These are phyloP conservation scores for Mucor piriformis DNA, from an alignment of 371 early-diverging fungal genomes.

Conservation along the genomic window DNA sequence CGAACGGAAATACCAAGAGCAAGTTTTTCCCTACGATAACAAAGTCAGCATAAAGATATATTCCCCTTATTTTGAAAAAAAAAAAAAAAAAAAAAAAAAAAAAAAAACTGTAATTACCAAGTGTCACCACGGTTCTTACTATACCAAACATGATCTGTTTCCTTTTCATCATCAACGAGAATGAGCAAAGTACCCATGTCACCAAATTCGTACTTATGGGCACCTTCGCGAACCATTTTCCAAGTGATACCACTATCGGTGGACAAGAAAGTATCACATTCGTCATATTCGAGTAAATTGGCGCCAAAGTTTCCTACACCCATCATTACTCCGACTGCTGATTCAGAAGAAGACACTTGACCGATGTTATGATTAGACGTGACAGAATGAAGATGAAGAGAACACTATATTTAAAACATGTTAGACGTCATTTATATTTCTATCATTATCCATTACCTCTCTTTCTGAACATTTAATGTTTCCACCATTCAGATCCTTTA, in stretches of 20 bases:
- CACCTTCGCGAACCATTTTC: slow-evolving; percentile 75
- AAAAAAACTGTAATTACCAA: too few species aligned
- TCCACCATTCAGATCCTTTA: slow-evolving; percentile 39
- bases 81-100: too few species aligned
- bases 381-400: slow-evolving; percentile 88
- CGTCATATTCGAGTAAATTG: slow-evolving; percentile 65
- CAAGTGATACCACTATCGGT: slow-evolving; percentile 89
- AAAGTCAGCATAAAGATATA: slow-evolving; percentile 4
- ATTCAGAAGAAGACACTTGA: slow-evolving; percentile 69
- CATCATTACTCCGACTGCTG: slow-evolving; percentile 85
- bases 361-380: slow-evolving; percentile 69
- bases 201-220: slow-evolving; percentile 90
- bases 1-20: slow-evolving; percentile 55
- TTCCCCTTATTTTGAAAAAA: background rate
- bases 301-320: slow-evolving; percentile 91
- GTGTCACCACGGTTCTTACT: slow-evolving; percentile 79
- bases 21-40: slow-evolving; percentile 27
- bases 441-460: slow-evolving; percentile 12
- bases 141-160: slow-evolving; percentile 71
- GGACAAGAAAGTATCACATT: slow-evolving; percentile 83
- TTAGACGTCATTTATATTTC: slow-evolving; percentile 19
- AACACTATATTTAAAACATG: slow-evolving; percentile 56
- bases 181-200: slow-evolving; percentile 84
- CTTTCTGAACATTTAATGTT: slow-evolving; percentile 40
- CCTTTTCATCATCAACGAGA: slow-evolving; percentile 74